phyloP scores from a whole-genome alignment of 805 yeast genomes.

The Monosporozyma yasuniensis region DNA sequence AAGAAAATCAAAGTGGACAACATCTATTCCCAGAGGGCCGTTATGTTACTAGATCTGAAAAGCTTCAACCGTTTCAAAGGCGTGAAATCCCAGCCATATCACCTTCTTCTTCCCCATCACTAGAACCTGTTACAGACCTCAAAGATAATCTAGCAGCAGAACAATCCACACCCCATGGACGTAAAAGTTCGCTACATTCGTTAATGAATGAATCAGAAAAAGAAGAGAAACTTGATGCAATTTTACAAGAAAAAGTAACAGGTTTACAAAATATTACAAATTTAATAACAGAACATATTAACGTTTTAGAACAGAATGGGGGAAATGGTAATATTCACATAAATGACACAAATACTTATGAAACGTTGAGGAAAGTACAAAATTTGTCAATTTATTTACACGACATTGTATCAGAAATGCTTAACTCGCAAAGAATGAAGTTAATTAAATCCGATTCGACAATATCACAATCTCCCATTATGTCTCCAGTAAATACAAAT shows the following conservation, averaged over 20 bases:
- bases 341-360: not conserved
- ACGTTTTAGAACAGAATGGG: not conserved
- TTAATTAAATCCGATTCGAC: not conserved
- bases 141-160: no score
- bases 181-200: constrained; percentile 17
- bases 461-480: not conserved
- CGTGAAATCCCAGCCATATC: not conserved
- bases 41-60: not conserved
- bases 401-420: not conserved
- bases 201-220: constrained; percentile 20
- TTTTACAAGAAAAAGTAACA: not conserved
- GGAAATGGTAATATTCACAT: not conserved
- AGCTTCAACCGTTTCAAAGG: not conserved
- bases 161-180: not conserved
- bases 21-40: not conserved
- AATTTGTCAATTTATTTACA: not conserved
- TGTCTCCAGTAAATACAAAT: not conserved
- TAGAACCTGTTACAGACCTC: no score
- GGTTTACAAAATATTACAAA: not conserved
- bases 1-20: not conserved
- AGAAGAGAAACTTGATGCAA: constrained; percentile 3
- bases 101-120: not conserved
- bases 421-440: not conserved
- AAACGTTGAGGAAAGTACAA: not conserved
- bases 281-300: not conserved